Evolutionary conservation across 306 rosid species (phyloP), one percentile per base, ranked within the genome.

Genomic region (Calophaca sinica): DNA sequence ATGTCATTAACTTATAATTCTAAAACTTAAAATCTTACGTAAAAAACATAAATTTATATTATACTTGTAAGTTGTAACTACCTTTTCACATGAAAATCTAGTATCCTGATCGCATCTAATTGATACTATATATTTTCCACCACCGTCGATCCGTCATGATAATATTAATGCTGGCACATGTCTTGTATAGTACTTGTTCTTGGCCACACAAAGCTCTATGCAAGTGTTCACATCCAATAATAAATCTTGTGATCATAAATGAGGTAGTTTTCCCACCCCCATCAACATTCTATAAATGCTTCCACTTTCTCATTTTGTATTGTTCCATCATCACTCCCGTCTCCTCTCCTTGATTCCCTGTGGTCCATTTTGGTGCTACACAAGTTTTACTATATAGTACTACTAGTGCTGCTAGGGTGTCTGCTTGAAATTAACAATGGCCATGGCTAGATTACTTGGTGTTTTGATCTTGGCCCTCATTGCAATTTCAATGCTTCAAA

Each of bases 401-500:
- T 67, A 61, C 33, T 20, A 20, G 26, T 20, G 26, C 26, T 20
- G 26, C 26, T 20, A 20, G 26, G 26, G 26, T 64, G 6, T 44
- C 75, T 74, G 44, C 6, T 45, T 59, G 20, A 71, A 76, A 79
- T 11, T 29, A 2, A 13, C 4, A 85, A 86, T 82, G 87, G 90
- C 88, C 72, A 74, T 79, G 88, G 75, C 83, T 70, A 93, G 80
- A 88, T 66, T 86, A 11, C 53, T 77, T 50, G 82, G 68, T 46
- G 70, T 81, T 55, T 28, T 90, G n/a, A 12, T 90, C 72, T 39
- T 93, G 79, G 82, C 86, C 59, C 87, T 93, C 86, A 63, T 93
- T 75, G 85, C 86, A 62, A 51, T 84, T 80, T 87, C 91, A 81
- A 81, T 86, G 86, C 87, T 93, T 82, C 96, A 93, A 77, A 78